phyloP scores from a whole-genome alignment of 176 grass and related monocot species.

The Eleusine indica region DNA sequence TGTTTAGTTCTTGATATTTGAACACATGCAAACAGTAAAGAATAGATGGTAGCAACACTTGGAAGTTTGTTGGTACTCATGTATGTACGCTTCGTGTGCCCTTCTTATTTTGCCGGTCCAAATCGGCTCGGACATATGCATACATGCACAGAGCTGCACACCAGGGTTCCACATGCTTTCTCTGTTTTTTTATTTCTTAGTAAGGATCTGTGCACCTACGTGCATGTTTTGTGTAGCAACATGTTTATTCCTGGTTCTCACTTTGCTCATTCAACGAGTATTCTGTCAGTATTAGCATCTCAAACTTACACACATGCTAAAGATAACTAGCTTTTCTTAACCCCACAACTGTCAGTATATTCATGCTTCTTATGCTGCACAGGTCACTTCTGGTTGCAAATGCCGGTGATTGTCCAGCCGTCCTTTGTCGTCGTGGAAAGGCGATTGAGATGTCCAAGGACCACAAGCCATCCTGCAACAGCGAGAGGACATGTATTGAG shows the following conservation, averaged over 20 bases:
- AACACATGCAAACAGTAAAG: background rate
- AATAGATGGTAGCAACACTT: background rate
- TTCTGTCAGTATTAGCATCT: background rate
- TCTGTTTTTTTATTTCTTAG: background rate
- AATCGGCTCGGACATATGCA: background rate
- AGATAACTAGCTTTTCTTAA: background rate
- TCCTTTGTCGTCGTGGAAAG: constrained; percentile 81
- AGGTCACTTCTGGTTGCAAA: constrained; percentile 94
- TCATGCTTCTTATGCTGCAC: constrained; percentile 17
- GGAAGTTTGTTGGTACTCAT: background rate
- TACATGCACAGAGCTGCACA: background rate
- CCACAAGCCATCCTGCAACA: constrained; percentile 76
- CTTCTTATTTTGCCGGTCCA: background rate
- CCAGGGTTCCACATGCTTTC: background rate
- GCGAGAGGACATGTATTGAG: constrained; percentile 76
- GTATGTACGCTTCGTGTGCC: background rate
- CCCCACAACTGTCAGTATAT: background rate
- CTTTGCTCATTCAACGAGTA: background rate
- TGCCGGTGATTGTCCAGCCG: constrained; percentile 92
- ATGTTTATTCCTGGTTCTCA: background rate
- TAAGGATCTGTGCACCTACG: background rate
- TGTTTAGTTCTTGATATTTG: background rate
- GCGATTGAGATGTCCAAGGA: constrained; percentile 86
- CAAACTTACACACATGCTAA: background rate
- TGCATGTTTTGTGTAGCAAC: background rate